These are phyloP conservation scores for Russula sp. DNA, from an alignment of 768 basidiomycete species.

Conservation along the genomic window DNA sequence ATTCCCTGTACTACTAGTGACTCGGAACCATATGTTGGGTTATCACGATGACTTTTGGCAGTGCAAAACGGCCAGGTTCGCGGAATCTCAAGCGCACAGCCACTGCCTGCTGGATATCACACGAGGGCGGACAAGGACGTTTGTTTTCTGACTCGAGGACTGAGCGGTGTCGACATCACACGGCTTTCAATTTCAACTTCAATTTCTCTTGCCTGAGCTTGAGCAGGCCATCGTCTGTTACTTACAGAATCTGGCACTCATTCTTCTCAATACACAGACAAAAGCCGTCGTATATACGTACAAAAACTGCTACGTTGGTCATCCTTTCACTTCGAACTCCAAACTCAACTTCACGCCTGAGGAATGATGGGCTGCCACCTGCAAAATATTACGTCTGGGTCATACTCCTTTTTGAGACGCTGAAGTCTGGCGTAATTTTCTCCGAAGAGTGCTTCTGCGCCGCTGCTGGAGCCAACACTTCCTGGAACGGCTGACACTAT, in stretches of 20 bases:
- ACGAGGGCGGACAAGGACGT: too few relatives aligned
- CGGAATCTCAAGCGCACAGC: background rate
- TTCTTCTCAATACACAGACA: background rate
- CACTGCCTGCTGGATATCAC: background rate
- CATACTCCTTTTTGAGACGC: conserved; percentile 38
- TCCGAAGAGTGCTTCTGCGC: conserved; percentile 33
- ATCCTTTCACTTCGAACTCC: background rate
- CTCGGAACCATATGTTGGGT: too few relatives aligned
- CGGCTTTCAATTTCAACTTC: too few relatives aligned
- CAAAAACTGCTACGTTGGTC: background rate
- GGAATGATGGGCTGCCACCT: conserved; percentile 44
- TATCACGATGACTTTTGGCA: too few relatives aligned
- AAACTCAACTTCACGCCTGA: background rate
- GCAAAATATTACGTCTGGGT: conserved; percentile 40
- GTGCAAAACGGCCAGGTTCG: too few relatives aligned
- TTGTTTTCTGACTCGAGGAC: too few relatives aligned
- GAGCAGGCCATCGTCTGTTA: background rate
- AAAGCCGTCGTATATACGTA: background rate
- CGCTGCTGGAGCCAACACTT: conserved; percentile 20
- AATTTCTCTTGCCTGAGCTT: background rate
- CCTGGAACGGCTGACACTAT: background rate
- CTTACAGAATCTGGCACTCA: background rate
- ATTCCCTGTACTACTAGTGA: too few relatives aligned
- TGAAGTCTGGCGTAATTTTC: conserved; percentile 39
- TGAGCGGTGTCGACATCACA: too few relatives aligned